Evolutionary conservation across 345 rosid species (phyloP), one percentile per base, ranked within the genome.

Genomic region (Rubroshorea leprosula): DNA sequence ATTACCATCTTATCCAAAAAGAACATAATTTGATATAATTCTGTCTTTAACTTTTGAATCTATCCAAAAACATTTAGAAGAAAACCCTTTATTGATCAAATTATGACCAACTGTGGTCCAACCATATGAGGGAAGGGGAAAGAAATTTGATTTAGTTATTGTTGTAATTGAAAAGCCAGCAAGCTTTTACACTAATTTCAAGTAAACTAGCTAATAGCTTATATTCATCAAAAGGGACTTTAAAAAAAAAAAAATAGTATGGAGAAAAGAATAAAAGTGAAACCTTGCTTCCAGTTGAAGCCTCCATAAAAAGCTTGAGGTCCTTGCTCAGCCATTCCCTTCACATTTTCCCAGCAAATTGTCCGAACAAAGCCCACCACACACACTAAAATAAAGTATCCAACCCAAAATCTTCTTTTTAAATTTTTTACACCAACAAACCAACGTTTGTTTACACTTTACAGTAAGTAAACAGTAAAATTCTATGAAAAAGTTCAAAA

Each of bases 301-400:
- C 54, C 64, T 26, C 22, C 21, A 27, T 48, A 35, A 35, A n/a
- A 66, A 58, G 58, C 59, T 68, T 62, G 51, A 50, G 43, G 25
- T 57, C 44, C 55, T 22, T 22, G 44, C 19, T 9, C n/a, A n/a
- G n/a, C n/a, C n/a, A n/a, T n/a, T n/a, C 49, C 7, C 1, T 15
- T 48, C 78, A 62, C 76, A 62, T 68, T 64, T 71, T 62, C 76
- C 76, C 22, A 74, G 46, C 31, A 59, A 14, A 21, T 23, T 58
- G 25, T 55, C 12, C 23, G 12, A 27, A 21, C n/a, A 38, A 20
- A 13, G n/a, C n/a, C n/a, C n/a, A n/a, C n/a, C n/a, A n/a, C n/a
- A n/a, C n/a, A n/a, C 47, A 35, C 41, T 3, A 2, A 35, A 10
- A 35, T 35, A 35, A 35, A 35, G 41, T 35, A n/a, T n/a, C n/a